These are phyloP conservation scores for Lenzites betulinus DNA, from an alignment of 768 basidiomycete genomes.

Conservation along the genomic window DNA sequence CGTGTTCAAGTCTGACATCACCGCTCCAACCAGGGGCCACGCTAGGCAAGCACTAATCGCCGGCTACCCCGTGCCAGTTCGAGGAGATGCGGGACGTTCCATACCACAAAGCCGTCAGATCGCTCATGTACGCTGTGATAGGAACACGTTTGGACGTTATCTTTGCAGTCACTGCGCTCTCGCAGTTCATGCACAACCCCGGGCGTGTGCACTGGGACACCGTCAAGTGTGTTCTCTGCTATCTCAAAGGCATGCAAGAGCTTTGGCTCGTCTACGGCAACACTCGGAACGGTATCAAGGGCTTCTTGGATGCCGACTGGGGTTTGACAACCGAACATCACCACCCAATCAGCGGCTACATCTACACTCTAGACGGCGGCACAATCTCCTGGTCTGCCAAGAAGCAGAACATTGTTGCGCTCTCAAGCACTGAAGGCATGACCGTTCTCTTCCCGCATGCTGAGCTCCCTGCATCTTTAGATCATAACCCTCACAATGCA, in stretches of 20 bases:
- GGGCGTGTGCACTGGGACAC: conserved; percentile 24
- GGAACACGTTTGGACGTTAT: conserved; percentile 35
- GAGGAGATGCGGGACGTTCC: conserved; percentile 8
- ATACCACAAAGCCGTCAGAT: conserved; percentile 28
- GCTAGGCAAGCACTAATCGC: conserved; percentile 6
- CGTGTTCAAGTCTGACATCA: background rate
- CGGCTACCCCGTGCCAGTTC: background rate
- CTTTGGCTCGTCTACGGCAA: conserved; percentile 15
- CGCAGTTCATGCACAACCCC: conserved; percentile 27
- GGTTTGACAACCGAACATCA: background rate
- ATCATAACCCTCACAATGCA: background rate
- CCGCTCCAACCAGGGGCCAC: conserved; percentile 10
- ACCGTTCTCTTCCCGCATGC: background rate
- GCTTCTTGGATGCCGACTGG: conserved; percentile 20
- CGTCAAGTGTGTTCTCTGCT: conserved; percentile 26
- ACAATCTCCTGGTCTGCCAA: conserved; percentile 43
- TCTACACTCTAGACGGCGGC: conserved; percentile 36
- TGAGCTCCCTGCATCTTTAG: background rate
- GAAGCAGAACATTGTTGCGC: conserved; percentile 39
- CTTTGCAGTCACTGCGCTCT: conserved; percentile 24
- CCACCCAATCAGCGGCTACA: conserved; percentile 33
- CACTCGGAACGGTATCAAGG: conserved; percentile 9
- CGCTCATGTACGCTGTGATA: conserved; percentile 31
- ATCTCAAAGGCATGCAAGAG: conserved; percentile 25
- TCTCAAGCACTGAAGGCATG: conserved; percentile 38